These are phyloP conservation scores for Pelargonium citronellum DNA, from an alignment of 441 rosid species.

Conservation along the genomic window DNA sequence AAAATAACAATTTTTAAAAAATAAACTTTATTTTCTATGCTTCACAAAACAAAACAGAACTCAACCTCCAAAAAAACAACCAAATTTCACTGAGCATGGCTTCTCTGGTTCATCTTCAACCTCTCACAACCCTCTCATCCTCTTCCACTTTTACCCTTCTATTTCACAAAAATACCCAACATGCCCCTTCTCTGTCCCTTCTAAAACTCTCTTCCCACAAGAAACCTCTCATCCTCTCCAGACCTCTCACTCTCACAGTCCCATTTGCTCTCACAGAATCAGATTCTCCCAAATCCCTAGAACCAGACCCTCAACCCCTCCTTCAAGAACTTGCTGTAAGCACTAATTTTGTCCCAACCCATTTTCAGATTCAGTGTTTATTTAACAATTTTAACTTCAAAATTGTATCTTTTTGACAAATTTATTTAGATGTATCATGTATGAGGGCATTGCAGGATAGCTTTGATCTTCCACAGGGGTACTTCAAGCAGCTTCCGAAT, in stretches of 20 bases:
- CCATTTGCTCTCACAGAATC: conserved; percentile 66
- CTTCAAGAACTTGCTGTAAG: conserved; percentile 63
- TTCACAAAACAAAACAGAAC: too few relatives aligned
- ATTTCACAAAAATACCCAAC: conserved; percentile 24
- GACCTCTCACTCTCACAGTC: conserved; percentile 20
- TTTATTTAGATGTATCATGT: conserved; percentile 4
- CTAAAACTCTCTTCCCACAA: conserved; percentile 20
- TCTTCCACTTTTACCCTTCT: conserved; percentile 20
- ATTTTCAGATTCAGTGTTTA: background rate
- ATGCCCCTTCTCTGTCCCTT: conserved; percentile 21
- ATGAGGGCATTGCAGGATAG: conserved; percentile 45
- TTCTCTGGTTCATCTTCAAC: conserved; percentile 34
- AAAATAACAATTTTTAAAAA: too few relatives aligned
- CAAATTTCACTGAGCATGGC: conserved; percentile 27
- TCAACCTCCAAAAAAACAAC: background rate
- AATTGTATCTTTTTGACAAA: background rate
- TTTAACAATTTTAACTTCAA: background rate
- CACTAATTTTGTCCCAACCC: background rate
- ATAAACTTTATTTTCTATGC: too few relatives aligned
- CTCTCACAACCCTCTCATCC: conserved; percentile 22
- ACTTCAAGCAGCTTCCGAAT: conserved; percentile 52
- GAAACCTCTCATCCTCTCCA: conserved; percentile 24
- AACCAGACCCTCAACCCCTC: conserved; percentile 40
- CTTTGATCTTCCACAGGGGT: conserved; percentile 79
- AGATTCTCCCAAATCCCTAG: conserved; percentile 53